Conservation (phyloP, 352 stramenopile genomes). For the Phytopythium vexans region DNA sequence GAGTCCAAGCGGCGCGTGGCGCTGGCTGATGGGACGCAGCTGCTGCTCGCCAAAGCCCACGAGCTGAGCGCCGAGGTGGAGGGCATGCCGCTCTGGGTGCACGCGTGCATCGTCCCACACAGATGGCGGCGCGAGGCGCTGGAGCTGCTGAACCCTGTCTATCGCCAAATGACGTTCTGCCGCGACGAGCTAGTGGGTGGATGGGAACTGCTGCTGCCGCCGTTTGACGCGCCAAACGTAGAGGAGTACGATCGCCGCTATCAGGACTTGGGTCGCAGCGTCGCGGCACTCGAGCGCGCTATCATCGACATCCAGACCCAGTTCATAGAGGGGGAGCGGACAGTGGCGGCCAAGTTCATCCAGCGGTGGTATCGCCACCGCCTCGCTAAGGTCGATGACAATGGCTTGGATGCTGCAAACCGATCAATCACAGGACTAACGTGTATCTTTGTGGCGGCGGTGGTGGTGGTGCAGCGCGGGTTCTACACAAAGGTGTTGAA, state of each 20-base stretch:
- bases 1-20: conserved; percentile 35
- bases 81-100: conserved; percentile 39
- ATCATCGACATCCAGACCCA: conserved; percentile 31
- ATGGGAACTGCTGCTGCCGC: conserved; percentile 39
- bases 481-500: conserved; percentile 57
- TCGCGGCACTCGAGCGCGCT: conserved; percentile 19
- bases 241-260: conserved; percentile 38
- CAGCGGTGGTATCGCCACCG: conserved; percentile 42
- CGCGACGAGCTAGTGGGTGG: conserved; percentile 21
- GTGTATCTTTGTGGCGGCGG: too few relatives aligned
- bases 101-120: conserved; percentile 31
- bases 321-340: conserved; percentile 21
- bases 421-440: too few relatives aligned
- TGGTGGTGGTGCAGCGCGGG: conserved; percentile 16
- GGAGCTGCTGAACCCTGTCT: conserved; percentile 26
- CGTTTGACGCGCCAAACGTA: conserved; percentile 34
- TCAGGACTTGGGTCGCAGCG: conserved; percentile 22
- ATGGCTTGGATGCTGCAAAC: too few relatives aligned
- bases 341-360: conserved; percentile 33
- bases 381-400: conserved; percentile 26
- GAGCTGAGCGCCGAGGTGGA: conserved; percentile 29
- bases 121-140: conserved; percentile 38
- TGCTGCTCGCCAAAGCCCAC: conserved; percentile 27
- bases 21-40: conserved; percentile 27
- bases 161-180: conserved; percentile 37